Percentiles rank a stretch among this genome's conserved stretches.
Conservation (phyloP, 1,139 yeast species). For the Debaryomyces singareniensis region DNA sequence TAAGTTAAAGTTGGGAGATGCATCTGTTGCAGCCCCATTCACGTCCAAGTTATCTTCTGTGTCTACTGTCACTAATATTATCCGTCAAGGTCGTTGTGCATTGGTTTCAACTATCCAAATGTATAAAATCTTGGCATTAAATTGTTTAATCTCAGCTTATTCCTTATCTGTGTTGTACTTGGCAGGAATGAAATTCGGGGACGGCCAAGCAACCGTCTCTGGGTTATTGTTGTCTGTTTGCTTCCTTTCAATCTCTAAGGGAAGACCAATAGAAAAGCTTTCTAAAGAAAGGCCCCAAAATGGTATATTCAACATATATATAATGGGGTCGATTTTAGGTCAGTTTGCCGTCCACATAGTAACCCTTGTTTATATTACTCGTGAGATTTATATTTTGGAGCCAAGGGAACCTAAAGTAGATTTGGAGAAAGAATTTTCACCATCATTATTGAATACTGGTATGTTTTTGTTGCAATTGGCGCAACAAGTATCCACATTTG, state of each 20-base stretch:
- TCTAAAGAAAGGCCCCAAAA: slow-evolving; percentile 97
- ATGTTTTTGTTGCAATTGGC: slow-evolving; percentile 91
- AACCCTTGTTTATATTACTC: slow-evolving; percentile 75
- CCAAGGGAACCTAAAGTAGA: slow-evolving; percentile 89
- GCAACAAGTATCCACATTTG: slow-evolving; percentile 96
- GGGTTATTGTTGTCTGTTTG: slow-evolving; percentile 90
- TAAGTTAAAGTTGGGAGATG: slow-evolving; percentile 91
- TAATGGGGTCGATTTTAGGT: slow-evolving; percentile 95
- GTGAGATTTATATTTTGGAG: slow-evolving; percentile 77
- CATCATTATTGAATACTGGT: slow-evolving; percentile 92
- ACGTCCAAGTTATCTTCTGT: slow-evolving; percentile 93
- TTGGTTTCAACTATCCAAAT: slow-evolving; percentile 95
- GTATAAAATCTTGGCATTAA: slow-evolving; percentile 96
- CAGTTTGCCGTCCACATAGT: slow-evolving; percentile 91
- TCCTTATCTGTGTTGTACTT: slow-evolving; percentile 88
- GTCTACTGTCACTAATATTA: slow-evolving; percentile 84
- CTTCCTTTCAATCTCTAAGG: slow-evolving; percentile 91
- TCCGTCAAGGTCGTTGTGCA: slow-evolving; percentile 99
- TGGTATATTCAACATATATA: slow-evolving; percentile 89
- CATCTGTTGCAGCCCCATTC: slow-evolving; percentile 98
- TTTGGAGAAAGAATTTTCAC: slow-evolving; percentile 80
- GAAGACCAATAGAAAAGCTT: slow-evolving; percentile 82
- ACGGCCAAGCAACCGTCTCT: slow-evolving; percentile 90
- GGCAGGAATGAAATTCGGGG: slow-evolving; percentile 98
- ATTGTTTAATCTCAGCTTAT: slow-evolving; percentile 95